Evolutionary conservation across 2,329 filamentous ascomycete species (phyloP), one percentile per base, ranked within the genome.

Genomic region (Penicillium sp.): DNA sequence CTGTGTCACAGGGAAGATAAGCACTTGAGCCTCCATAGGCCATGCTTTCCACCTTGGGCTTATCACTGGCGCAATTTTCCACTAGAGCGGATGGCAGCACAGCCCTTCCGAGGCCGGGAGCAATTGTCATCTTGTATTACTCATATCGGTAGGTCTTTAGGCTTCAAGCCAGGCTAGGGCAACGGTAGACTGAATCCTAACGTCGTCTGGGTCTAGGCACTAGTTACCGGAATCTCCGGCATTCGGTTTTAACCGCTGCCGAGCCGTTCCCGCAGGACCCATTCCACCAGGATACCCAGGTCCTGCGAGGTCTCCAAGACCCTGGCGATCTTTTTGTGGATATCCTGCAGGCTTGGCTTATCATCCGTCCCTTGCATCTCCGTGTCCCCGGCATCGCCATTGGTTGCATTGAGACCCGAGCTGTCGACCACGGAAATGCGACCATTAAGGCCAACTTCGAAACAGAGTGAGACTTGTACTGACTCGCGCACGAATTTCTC

Each of bases 251-350:
- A 64, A 52, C 62, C 62, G 53, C 63, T 62, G 57, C 55, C 62
- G 44, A 63, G 65, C 33, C 66, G 69, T 60, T 70, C 70, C 53
- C 68, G 67, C 60, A 76, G 57, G 56, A 77, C 68, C 75, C 76
- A 79, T 69, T 79, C 77, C 26, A 79, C 75, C 39, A 77, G 55
- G 41, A 75, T 66, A 16, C 77, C 75, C 53, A 79, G 61, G 65
- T 79, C 76, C 59, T 79, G 77, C n/a, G 75, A 77, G 24, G 68
- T 67, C 58, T 77, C 75, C 27, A 80, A 62, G 35, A 77, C 75
- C 24, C 63, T 67, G 19, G 71, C 68, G 39, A 79, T 70, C 59
- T 73, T 73, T 55, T 65, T 65, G 53, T 69, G 70, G 16, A 77
- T 50, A 55, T 55, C 57, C 52, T 59, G 69, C 61, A 49, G 58